Evolutionary conservation across 2,329 filamentous ascomycete genomes (phyloP), one percentile per base, ranked within the genome.

Genomic region (Fusarium oligoseptatum): DNA sequence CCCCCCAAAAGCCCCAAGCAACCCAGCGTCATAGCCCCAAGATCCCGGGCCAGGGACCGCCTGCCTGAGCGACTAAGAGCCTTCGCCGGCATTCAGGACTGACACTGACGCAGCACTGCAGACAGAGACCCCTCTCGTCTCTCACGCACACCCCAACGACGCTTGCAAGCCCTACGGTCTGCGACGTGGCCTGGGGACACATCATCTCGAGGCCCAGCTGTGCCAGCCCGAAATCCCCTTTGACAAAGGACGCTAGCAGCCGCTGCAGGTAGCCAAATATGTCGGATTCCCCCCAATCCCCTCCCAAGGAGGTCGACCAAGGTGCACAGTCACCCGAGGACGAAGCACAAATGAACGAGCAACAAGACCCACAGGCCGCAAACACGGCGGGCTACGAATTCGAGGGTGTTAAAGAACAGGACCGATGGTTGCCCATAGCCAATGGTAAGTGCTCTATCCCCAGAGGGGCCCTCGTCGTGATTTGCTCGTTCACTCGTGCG

Each of bases 401-500:
- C 84, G 96, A 98, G 87, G 82, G 82, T 58, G 96, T 98, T 86
- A 98, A 98, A 90, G 97, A 99, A 87, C 97, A 99, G 87, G 97
- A 99, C 87, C 90, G 97, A 89, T 99, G 97, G 97, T 91, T 99
- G 84, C 97, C 97, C 84, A 99, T 99, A 91, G 97, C 97, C 87
- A 99, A 99, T 95, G 97, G 97, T 99, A 91, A 91, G 97, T 97
- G 68, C 68, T 73, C 69, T 67, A 71, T 75, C 64, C 64, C 68
- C 62, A 64, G 60, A 74, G 48, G 67, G 41, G 61, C 34, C 67
- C 66, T 65, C 65, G 64, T 88, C 88, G 86, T 87, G 87, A 82
- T 83, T 82, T 80, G 80, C 72, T 78, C 79, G 76, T 77, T 73
- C 37, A 69, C 67, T 66, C 77, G 71, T 74, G 74, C 72, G 70